Base-by-base conservation (phyloP, 805 yeast species). In the Grigorovia yakushimaensis region DNA sequence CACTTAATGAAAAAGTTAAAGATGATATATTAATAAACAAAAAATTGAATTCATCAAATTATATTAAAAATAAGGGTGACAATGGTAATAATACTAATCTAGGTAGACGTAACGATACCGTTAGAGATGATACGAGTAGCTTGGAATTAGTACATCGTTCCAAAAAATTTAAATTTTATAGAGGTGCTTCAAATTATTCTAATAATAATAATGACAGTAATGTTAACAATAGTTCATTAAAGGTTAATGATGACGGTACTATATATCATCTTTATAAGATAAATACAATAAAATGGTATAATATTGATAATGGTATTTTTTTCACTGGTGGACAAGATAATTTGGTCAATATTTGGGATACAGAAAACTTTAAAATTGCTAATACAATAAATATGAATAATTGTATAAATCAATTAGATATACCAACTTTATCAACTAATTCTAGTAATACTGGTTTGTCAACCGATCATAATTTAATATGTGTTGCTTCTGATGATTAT, bases 211-310 rank as follows among this genome's bases (percentile, higher is more conserved):
- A 6, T 10, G 15, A 15, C 15, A 33, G 7, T 33, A 13, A 27
- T 21, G 43, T 9, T 22, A 24, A 2, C 38, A 9, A 18, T 20
- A 17, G 15, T 2, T 42, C 17, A 37, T 38, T 4, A 41, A 19
- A 17, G 15, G n/a, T n/a, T 8, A 19, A 17, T 9, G 18, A 40
- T 13, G n/a, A n/a, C 24, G 30, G 23, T 40, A 30, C 18, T 5
- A 77, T 5, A 18, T 21, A 45, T 0, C 97, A 89, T 59, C 61
- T 67, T 18, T 87, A 73, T 60, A 95, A 96, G 0, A 72, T 89
- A 0, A 84, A 95, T 0, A 66, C 77, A 15, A 69, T 86, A 0
- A 71, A 74, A 55, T 89, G 97, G 97, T 91, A 96, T 91, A 88
- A 93, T 0, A 68, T 69, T 41, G 97, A 89, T 63, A 78, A 81